These are phyloP conservation scores for Neofusicoccum sp. DNA, from an alignment of 2,329 filamentous ascomycete species.

Conservation along the genomic window DNA sequence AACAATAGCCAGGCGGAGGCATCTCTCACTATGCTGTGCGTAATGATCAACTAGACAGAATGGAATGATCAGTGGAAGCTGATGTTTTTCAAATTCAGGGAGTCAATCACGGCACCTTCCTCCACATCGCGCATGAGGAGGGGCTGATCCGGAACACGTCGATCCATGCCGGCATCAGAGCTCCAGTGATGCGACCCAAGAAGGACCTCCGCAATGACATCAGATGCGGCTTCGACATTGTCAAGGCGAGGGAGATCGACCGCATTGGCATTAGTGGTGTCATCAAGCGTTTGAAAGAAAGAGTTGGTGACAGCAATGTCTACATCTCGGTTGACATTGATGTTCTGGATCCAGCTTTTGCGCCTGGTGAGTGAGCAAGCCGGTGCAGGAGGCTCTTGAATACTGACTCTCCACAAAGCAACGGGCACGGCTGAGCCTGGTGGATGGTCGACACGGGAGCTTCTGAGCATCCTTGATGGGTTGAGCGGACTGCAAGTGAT, in stretches of 20 bases:
- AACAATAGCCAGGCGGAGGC: constrained; percentile 46
- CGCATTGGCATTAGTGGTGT: constrained; percentile 48
- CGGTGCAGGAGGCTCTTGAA: too few relatives aligned
- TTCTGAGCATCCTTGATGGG: constrained; percentile 58
- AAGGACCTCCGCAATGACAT: constrained; percentile 56
- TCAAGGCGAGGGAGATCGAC: constrained; percentile 57
- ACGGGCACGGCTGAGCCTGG: constrained; percentile 62
- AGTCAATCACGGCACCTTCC: constrained; percentile 62
- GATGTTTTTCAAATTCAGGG: constrained; percentile 33
- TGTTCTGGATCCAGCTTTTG: constrained; percentile 56
- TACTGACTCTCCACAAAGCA: constrained; percentile 29
- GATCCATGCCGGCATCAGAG: constrained; percentile 62
- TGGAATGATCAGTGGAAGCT: background rate
- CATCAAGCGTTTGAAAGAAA: constrained; percentile 48
- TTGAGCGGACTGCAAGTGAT: constrained; percentile 58
- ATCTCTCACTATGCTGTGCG: constrained; percentile 59
- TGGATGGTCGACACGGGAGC: constrained; percentile 60
- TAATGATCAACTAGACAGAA: constrained; percentile 15
- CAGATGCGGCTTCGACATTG: constrained; percentile 58
- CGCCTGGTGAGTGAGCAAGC: constrained; percentile 43
- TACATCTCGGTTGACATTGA: constrained; percentile 59
- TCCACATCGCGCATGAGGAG: constrained; percentile 63
- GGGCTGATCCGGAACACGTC: constrained; percentile 58
- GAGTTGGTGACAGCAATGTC: constrained; percentile 53
- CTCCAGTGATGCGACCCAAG: constrained; percentile 49